A percentile compares a stretch with the other conserved stretches of the same genome.
Evolutionary conservation across 148 eudicot species (phyloP).

Genomic region (Arbutus unedo): DNA sequence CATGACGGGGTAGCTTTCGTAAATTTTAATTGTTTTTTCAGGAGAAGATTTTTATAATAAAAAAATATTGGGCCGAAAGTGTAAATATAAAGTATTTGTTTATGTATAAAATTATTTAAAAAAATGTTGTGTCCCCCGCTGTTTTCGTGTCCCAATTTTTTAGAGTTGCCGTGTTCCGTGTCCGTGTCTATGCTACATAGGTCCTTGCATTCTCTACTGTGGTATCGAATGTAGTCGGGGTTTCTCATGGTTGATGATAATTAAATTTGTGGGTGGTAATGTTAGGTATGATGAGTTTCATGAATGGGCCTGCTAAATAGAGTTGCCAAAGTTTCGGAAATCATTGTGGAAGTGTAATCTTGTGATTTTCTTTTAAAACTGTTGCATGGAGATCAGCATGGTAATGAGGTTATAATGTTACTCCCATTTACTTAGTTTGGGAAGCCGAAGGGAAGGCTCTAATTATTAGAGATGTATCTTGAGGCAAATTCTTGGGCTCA

Average conservation of each 20-base stretch:
- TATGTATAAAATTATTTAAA: too few species aligned
- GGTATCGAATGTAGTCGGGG: neutral
- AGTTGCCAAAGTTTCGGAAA: neutral
- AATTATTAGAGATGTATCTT: neutral
- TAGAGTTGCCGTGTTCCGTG: too few species aligned
- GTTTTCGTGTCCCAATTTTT: too few species aligned
- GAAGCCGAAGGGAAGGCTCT: neutral
- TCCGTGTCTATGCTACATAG: too few species aligned
- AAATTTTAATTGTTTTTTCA: too few species aligned
- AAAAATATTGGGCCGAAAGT: too few species aligned
- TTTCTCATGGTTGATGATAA: neutral
- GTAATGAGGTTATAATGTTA: neutral
- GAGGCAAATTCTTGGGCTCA: neutral
- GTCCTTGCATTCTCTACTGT: too few species aligned
- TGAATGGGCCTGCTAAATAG: neutral
- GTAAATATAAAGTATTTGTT: too few species aligned
- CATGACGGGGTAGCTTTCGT: too few species aligned
- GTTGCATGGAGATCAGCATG: neutral
- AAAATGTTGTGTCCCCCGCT: too few species aligned
- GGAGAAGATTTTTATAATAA: too few species aligned
- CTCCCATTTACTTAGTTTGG: neutral
- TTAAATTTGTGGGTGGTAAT: neutral
- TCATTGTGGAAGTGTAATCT: neutral
- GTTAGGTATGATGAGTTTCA: neutral
- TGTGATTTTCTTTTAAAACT: neutral